Percentiles rank a stretch among this genome's conserved stretches.
These are phyloP conservation scores for Halteria grandinella DNA, from an alignment of 73 alveolate species.

Conservation along the genomic window DNA sequence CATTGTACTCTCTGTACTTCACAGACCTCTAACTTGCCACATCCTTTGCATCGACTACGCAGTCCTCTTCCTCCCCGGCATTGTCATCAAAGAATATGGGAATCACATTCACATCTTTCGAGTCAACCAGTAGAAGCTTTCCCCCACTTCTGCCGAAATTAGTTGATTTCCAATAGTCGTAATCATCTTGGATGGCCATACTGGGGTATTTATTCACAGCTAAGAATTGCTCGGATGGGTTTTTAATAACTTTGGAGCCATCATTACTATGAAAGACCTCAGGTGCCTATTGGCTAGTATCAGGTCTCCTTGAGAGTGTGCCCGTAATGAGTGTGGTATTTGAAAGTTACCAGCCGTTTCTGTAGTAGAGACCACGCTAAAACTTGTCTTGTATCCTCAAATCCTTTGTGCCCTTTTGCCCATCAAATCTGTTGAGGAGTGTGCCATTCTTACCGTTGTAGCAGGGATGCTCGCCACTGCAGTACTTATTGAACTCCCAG, in stretches of 20 bases:
- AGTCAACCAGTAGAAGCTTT: conserved; percentile 85
- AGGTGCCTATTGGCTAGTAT: conserved; percentile 48
- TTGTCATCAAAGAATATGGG: conserved; percentile 96
- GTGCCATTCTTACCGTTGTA: conserved; percentile 82
- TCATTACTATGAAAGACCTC: conserved; percentile 64
- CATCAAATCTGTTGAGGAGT: conserved; percentile 82
- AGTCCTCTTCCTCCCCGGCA: conserved; percentile 67
- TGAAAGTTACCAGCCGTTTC: conserved; percentile 65
- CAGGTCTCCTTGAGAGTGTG: conserved; percentile 73
- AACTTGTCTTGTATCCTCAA: conserved; percentile 71
- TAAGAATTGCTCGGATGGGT: conserved; percentile 7
- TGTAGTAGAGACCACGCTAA: conserved; percentile 75
- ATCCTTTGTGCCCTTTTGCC: conserved; percentile 83
- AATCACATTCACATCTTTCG: conserved; percentile 73
- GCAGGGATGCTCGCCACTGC: conserved; percentile 95
- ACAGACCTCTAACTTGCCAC: conserved; percentile 77
- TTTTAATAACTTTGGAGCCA: conserved; percentile 30
- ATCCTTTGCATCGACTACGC: conserved; percentile 88
- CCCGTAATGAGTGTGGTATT: conserved; percentile 78
- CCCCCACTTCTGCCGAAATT: conserved; percentile 66
- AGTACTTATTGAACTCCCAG: conserved; percentile 89
- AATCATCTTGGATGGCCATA: conserved; percentile 88
- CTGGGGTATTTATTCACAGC: conserved; percentile 44
- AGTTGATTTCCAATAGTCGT: conserved; percentile 60
- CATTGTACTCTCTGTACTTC: conserved; percentile 64